Conservation (phyloP, 2,329 filamentous ascomycete species). For the Sporothrix euskadiensis region DNA sequence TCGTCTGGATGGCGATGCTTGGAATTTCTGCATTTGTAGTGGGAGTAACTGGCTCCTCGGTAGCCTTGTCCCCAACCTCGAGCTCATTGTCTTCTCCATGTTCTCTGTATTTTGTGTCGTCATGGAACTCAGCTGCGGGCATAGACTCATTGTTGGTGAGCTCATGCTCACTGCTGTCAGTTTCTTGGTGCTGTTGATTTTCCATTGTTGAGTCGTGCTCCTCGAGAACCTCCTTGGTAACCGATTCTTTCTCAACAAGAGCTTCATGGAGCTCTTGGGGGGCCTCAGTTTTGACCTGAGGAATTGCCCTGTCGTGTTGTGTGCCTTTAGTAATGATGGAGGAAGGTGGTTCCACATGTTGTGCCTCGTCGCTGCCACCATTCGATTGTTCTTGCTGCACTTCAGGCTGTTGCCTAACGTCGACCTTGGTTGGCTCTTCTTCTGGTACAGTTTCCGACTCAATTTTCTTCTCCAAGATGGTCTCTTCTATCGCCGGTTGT, state of each 20-base stretch:
- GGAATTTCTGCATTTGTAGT: background rate
- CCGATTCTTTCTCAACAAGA: background rate
- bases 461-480: background rate
- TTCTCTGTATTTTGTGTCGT: background rate
- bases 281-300: background rate
- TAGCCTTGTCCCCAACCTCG: background rate
- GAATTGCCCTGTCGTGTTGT: too few species aligned
- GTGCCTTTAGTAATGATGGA: background rate
- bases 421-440: background rate
- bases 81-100: too few species aligned
- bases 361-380: background rate
- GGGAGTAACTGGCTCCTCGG: background rate
- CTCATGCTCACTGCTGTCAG: too few species aligned
- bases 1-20: conserved; percentile 4
- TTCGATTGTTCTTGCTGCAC: background rate
- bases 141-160: background rate
- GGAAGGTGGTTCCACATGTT: background rate
- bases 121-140: background rate
- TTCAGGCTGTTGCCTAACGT: background rate
- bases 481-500: background rate
- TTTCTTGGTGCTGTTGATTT: background rate
- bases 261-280: background rate
- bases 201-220: background rate
- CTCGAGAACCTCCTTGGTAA: background rate
- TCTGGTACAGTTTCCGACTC: background rate